Percentiles rank a stretch among this genome's conserved stretches.
Evolutionary conservation across 345 rosid genomes (phyloP).

Genomic region (Acer saccharum): DNA sequence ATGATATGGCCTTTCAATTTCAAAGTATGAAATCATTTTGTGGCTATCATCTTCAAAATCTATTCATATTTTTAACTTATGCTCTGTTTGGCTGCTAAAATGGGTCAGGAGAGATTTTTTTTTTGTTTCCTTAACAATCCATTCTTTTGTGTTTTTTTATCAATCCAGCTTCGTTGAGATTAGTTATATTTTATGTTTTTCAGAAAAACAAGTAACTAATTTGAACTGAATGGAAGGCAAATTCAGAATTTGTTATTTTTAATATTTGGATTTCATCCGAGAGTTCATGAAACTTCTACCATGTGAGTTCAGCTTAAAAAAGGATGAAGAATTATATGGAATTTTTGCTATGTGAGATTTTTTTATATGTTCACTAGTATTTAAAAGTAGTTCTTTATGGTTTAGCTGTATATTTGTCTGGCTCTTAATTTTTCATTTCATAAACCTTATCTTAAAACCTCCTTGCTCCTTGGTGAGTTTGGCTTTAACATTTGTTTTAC

Average conservation of each 20-base stretch:
- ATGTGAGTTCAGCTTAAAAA: background rate
- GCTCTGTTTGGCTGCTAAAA: background rate
- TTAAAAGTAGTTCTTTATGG: background rate
- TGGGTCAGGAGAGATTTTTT: background rate
- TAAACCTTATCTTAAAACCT: background rate
- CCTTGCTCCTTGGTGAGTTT: slow-evolving; percentile 2
- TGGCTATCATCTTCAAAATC: background rate
- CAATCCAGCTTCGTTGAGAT: background rate
- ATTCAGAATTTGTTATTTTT: background rate
- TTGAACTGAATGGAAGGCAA: background rate
- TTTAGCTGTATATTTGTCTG: background rate
- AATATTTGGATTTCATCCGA: background rate
- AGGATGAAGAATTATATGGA: background rate
- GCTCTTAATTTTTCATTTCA: background rate
- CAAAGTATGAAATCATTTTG: background rate
- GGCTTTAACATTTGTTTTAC: background rate
- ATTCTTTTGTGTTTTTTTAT: background rate
- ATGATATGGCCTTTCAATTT: too few relatives aligned
- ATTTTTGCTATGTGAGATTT: background rate
- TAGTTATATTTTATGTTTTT: background rate
- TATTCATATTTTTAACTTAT: background rate
- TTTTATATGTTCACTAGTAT: background rate
- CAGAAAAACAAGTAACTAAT: background rate
- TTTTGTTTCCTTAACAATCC: too few relatives aligned
- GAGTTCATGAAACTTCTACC: background rate